Conservation (phyloP, 768 basidiomycete genomes). For the Naganishia vishniacii region DNA sequence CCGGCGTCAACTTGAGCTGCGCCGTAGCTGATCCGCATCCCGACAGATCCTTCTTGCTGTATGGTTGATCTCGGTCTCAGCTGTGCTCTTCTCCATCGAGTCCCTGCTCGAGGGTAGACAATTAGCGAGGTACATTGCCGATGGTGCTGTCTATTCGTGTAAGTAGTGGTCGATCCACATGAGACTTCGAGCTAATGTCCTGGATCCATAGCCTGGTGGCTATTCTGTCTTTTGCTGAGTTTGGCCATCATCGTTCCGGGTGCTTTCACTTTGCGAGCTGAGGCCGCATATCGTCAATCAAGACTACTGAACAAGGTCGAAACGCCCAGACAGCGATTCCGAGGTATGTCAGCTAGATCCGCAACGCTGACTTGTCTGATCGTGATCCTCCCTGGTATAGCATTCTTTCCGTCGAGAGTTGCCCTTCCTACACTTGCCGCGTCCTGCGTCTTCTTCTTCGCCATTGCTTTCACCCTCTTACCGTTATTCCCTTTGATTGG, state of each 20-base stretch:
- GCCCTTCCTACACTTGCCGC: slow-evolving; percentile 64
- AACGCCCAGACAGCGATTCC: slow-evolving; percentile 72
- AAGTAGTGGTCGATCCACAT: slow-evolving; percentile 58
- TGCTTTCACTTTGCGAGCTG: slow-evolving; percentile 66
- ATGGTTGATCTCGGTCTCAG: slow-evolving; percentile 64
- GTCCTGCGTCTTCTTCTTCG: slow-evolving; percentile 61
- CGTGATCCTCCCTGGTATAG: slow-evolving; percentile 50
- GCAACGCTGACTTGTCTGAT: slow-evolving; percentile 16
- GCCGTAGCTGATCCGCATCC: background rate
- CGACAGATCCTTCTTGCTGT: slow-evolving; percentile 57
- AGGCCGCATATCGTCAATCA: slow-evolving; percentile 58
- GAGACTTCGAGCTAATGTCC: slow-evolving; percentile 37
- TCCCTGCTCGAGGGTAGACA: slow-evolving; percentile 54
- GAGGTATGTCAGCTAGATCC: slow-evolving; percentile 53
- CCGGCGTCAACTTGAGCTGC: slow-evolving; percentile 33
- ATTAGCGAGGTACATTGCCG: slow-evolving; percentile 54
- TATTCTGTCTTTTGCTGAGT: slow-evolving; percentile 53
- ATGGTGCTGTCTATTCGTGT: slow-evolving; percentile 68
- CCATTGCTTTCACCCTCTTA: slow-evolving; percentile 68
- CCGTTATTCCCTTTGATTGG: slow-evolving; percentile 71
- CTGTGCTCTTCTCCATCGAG: slow-evolving; percentile 64
- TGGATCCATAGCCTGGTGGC: slow-evolving; percentile 33
- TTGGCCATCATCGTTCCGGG: slow-evolving; percentile 67
- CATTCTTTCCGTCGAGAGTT: slow-evolving; percentile 66
- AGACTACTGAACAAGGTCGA: slow-evolving; percentile 58